phyloP scores from a whole-genome alignment of 1,139 yeast genomes.

The Magnusiomyces ingens region DNA sequence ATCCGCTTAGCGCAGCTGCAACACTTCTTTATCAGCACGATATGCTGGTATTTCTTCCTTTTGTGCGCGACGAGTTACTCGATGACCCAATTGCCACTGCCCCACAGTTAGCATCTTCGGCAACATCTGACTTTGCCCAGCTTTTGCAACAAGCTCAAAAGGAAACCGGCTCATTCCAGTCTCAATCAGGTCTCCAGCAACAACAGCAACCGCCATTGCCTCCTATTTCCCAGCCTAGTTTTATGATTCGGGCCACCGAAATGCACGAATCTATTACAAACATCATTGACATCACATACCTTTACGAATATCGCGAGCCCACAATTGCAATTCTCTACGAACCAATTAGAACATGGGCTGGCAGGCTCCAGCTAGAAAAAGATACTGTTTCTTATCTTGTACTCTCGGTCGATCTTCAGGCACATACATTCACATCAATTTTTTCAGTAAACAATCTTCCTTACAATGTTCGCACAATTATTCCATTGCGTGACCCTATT shows the following conservation, averaged over 20 bases:
- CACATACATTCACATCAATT: slow-evolving; percentile 60
- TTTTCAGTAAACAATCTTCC: slow-evolving; percentile 62
- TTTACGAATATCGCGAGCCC: slow-evolving; percentile 70
- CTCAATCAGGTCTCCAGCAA: background rate
- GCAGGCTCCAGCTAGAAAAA: slow-evolving; percentile 50
- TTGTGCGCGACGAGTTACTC: slow-evolving; percentile 40
- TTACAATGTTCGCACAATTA: slow-evolving; percentile 59
- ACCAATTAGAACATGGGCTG: slow-evolving; percentile 68
- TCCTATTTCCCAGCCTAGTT: slow-evolving; percentile 29
- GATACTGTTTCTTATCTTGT: slow-evolving; percentile 58
- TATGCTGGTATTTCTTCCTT: slow-evolving; percentile 67
- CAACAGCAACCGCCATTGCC: slow-evolving; percentile 13
- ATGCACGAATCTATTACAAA: slow-evolving; percentile 55
- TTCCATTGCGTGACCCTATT: slow-evolving; percentile 60
- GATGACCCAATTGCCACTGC: slow-evolving; percentile 18
- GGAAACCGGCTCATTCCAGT: slow-evolving; percentile 2
- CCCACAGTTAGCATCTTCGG: background rate
- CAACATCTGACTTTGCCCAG: no score
- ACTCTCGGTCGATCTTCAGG: slow-evolving; percentile 58
- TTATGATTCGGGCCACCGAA: slow-evolving; percentile 50
- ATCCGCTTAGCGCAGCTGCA: slow-evolving; percentile 57
- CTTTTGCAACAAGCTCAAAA: slow-evolving; percentile 6
- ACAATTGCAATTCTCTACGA: slow-evolving; percentile 69
- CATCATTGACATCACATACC: slow-evolving; percentile 60
- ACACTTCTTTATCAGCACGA: slow-evolving; percentile 61